Percentiles rank a stretch among this genome's conserved stretches.
These are phyloP conservation scores for Chrysoporthe deuterocubensis DNA, from an alignment of 2,329 filamentous ascomycete species.

Conservation along the genomic window DNA sequence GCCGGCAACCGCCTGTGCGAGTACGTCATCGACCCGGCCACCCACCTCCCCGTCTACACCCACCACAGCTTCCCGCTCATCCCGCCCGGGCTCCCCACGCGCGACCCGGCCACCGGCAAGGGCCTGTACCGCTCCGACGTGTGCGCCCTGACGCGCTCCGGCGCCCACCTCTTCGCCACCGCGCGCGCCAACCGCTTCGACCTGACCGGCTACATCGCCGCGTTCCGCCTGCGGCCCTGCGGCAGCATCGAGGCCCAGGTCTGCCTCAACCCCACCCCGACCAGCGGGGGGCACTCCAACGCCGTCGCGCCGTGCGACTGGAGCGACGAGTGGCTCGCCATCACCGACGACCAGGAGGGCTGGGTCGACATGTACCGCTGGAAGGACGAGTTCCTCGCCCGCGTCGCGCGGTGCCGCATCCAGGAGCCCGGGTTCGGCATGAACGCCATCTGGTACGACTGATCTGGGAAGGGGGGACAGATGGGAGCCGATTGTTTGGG, in stretches of 20 bases:
- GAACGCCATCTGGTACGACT: conserved; percentile 97
- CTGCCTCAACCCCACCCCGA: conserved; percentile 81
- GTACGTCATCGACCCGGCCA: conserved; percentile 76
- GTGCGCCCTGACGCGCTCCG: conserved; percentile 71
- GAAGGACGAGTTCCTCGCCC: conserved; percentile 77
- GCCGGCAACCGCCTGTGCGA: conserved; percentile 83
- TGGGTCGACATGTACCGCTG: conserved; percentile 88
- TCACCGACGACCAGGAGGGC: conserved; percentile 87
- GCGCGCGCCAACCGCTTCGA: conserved; percentile 77
- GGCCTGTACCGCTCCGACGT: conserved; percentile 84
- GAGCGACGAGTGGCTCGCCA: conserved; percentile 86
- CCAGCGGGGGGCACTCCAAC: conserved; percentile 86
- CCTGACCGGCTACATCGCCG: conserved; percentile 81
- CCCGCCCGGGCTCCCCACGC: conserved; percentile 66
- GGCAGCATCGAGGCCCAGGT: conserved; percentile 80
- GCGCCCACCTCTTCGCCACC: conserved; percentile 80
- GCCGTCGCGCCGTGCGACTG: conserved; percentile 84
- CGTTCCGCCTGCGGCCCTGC: conserved; percentile 70
- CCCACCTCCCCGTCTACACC: conserved; percentile 78
- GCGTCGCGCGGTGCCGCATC: conserved; percentile 77
- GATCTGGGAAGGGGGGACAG: conserved; percentile 6
- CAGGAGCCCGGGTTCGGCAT: conserved; percentile 91
- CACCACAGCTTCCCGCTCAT: conserved; percentile 78
- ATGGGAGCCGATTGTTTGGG: too few species aligned
- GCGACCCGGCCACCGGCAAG: conserved; percentile 44